Conservation (phyloP, 1,139 yeast species). For the Blastobotrys aristatus region DNA sequence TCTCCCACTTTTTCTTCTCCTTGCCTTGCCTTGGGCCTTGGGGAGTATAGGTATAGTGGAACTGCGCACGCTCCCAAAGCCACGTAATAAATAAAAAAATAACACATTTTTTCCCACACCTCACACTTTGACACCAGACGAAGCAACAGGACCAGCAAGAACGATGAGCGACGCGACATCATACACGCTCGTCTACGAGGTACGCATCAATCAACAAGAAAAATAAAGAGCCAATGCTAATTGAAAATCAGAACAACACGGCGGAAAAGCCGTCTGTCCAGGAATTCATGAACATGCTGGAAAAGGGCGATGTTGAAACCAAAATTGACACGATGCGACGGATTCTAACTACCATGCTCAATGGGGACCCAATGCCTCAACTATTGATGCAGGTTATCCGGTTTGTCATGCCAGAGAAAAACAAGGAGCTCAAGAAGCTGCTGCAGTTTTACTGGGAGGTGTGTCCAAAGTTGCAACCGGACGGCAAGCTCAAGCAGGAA, state of each 20-base stretch:
- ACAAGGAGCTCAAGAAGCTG: slow-evolving; percentile 86
- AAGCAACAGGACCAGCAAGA: too few relatives aligned
- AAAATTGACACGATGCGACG: slow-evolving; percentile 89
- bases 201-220: slow-evolving; percentile 8
- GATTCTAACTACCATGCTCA: slow-evolving; percentile 79
- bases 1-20: background rate
- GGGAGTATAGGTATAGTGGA: too few relatives aligned
- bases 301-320: slow-evolving; percentile 83
- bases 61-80: background rate
- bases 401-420: slow-evolving; percentile 92
- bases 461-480: slow-evolving; percentile 82
- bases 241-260: slow-evolving; percentile 31
- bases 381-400: slow-evolving; percentile 94
- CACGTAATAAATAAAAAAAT: slow-evolving; percentile 4
- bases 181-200: slow-evolving; percentile 36
- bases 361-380: slow-evolving; percentile 93
- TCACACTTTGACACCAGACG: background rate
- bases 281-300: slow-evolving; percentile 76
- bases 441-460: slow-evolving; percentile 97
- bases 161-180: slow-evolving; percentile 34
- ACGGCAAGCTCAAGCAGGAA: slow-evolving; percentile 93
- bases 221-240: slow-evolving; percentile 1
- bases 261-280: slow-evolving; percentile 65
- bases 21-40: background rate
- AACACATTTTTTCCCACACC: slow-evolving; percentile 4